phyloP scores from a whole-genome alignment of 2,329 filamentous ascomycete genomes.

The Hymenoscyphus fructigenus region DNA sequence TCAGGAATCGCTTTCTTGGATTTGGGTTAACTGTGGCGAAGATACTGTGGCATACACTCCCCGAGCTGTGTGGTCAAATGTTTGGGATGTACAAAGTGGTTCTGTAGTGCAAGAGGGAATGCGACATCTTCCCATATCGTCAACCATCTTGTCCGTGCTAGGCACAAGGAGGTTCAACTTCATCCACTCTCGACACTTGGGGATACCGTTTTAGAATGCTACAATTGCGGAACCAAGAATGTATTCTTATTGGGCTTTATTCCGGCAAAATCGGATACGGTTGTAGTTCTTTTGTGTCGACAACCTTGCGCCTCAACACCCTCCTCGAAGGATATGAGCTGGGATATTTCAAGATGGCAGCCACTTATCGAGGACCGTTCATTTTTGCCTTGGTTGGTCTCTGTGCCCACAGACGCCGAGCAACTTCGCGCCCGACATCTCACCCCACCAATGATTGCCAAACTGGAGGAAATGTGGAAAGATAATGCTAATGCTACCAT shows the following conservation, averaged over 20 bases:
- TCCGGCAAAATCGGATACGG: slow-evolving; percentile 96
- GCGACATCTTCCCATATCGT: slow-evolving; percentile 97
- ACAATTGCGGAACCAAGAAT: slow-evolving; percentile 99
- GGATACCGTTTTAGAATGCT: slow-evolving; percentile 96
- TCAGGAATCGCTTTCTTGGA: slow-evolving; percentile 9
- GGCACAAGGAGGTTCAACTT: slow-evolving; percentile 97
- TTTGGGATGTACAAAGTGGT: slow-evolving; percentile 95
- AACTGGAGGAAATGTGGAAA: slow-evolving; percentile 98
- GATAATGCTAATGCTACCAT: slow-evolving; percentile 87
- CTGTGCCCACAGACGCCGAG: slow-evolving; percentile 85
- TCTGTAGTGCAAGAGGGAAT: slow-evolving; percentile 95
- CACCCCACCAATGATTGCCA: slow-evolving; percentile 91
- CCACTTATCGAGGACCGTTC: slow-evolving; percentile 95
- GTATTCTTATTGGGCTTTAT: slow-evolving; percentile 98
- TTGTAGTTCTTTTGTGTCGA: slow-evolving; percentile 93
- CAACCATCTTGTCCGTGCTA: slow-evolving; percentile 93
- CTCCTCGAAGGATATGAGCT: slow-evolving; percentile 99
- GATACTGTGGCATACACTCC: slow-evolving; percentile 97
- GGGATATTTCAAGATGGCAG: slow-evolving; percentile 98
- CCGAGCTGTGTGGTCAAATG: slow-evolving; percentile 95
- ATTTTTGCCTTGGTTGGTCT: slow-evolving; percentile 91
- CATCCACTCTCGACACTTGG: slow-evolving; percentile 91
- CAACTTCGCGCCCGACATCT: slow-evolving; percentile 93
- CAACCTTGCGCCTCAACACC: slow-evolving; percentile 94
- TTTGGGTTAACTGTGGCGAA: slow-evolving; percentile 41